Conservation (phyloP, 257 asterid genomes). For the Fraxinus anomala region DNA sequence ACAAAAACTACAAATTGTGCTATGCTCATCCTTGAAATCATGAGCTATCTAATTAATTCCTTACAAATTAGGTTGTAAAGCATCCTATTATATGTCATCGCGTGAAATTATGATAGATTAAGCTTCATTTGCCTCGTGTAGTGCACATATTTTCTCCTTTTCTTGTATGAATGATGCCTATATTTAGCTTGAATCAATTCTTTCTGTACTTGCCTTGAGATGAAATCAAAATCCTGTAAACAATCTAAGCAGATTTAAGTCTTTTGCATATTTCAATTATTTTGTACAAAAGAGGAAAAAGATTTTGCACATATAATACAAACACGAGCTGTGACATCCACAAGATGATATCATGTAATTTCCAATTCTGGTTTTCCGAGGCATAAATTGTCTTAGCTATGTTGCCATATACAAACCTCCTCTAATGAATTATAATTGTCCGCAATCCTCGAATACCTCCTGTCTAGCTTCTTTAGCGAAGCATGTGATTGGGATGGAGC, state of each 20-base stretch:
- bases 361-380: constrained; percentile 8
- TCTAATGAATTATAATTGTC: constrained; percentile 81
- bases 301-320: not conserved
- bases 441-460: constrained; percentile 88
- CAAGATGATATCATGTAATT: not conserved
- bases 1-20: not conserved
- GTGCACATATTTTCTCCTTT: not conserved
- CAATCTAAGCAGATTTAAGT: not conserved
- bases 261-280: not conserved
- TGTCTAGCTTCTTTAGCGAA: constrained; percentile 59
- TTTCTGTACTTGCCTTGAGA: not conserved
- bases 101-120: not conserved
- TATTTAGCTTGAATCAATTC: not conserved
- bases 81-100: not conserved
- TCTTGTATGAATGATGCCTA: not conserved
- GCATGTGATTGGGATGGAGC: constrained; percentile 33
- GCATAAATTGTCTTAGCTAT: not conserved
- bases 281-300: not conserved
- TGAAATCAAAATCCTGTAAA: not conserved
- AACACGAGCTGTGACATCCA: not conserved
- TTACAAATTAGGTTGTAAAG: not conserved
- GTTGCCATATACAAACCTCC: constrained; percentile 54
- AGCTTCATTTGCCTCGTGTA: not conserved
- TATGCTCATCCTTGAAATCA: not conserved
- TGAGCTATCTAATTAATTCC: not conserved